phyloP scores from a whole-genome alignment of 2,329 filamentous ascomycete species.

The Ophiostoma perfectum region DNA sequence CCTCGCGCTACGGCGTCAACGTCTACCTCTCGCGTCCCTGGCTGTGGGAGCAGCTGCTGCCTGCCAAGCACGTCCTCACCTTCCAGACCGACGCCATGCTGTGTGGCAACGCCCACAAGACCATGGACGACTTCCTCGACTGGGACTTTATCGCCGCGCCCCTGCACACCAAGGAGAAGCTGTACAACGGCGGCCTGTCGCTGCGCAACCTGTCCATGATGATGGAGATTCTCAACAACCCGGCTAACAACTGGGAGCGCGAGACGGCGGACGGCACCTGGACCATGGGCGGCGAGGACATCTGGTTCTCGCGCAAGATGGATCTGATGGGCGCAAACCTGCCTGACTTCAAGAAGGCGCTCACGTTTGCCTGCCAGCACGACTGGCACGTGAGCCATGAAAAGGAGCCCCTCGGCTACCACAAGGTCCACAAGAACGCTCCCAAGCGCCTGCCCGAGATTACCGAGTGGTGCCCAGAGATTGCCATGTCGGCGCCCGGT shows the following conservation, averaged over 20 bases:
- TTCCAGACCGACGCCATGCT: constrained; percentile 39
- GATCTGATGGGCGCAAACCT: constrained; percentile 24
- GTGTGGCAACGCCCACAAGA: constrained; percentile 31
- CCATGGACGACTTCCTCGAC: constrained; percentile 35
- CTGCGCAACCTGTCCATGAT: constrained; percentile 35
- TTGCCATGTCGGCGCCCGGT: constrained; percentile 26
- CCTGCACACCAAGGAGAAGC: constrained; percentile 26
- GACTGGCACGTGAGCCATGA: constrained; percentile 26
- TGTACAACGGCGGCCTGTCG: constrained; percentile 37
- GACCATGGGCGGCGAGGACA: constrained; percentile 29
- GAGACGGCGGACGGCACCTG: constrained; percentile 34
- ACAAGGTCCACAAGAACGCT: constrained; percentile 29
- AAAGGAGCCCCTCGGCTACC: constrained; percentile 28
- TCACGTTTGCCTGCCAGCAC: constrained; percentile 28
- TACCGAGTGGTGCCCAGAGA: constrained; percentile 29
- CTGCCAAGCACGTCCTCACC: constrained; percentile 34
- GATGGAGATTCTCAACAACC: constrained; percentile 40
- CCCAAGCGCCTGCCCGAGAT: constrained; percentile 24
- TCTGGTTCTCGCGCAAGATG: constrained; percentile 30
- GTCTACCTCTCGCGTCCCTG: constrained; percentile 34
- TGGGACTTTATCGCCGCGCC: constrained; percentile 38
- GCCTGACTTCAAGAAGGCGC: constrained; percentile 24
- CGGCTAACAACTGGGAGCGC: constrained; percentile 33
- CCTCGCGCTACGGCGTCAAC: constrained; percentile 35
- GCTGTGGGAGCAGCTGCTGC: constrained; percentile 36